Evolutionary conservation across 2,329 filamentous ascomycete genomes (phyloP).

Genomic region (Fusarium pseudograminearum): DNA sequence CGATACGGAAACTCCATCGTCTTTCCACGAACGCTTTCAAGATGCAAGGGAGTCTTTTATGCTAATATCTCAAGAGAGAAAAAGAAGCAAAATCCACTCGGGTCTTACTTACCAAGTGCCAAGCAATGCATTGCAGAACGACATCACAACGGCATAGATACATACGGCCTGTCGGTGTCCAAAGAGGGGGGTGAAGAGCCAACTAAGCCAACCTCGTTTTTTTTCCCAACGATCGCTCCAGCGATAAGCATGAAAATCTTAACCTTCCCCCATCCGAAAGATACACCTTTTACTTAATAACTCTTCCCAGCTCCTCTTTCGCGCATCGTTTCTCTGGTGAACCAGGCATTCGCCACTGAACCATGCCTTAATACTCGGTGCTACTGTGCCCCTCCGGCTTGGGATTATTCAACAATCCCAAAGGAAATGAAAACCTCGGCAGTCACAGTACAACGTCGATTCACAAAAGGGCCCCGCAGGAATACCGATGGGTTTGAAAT

Average conservation of each 20-base stretch:
- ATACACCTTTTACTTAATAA: slow-evolving; percentile 26
- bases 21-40: slow-evolving; percentile 20
- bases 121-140: slow-evolving; percentile 26
- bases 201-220: slow-evolving; percentile 23
- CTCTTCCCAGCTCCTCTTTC: slow-evolving; percentile 21
- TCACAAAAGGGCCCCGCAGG: slow-evolving; percentile 9
- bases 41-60: slow-evolving; percentile 15
- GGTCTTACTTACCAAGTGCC: slow-evolving; percentile 22
- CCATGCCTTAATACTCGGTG: slow-evolving; percentile 26
- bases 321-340: slow-evolving; percentile 34
- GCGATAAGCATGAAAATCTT: slow-evolving; percentile 29
- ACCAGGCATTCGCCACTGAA: slow-evolving; percentile 10
- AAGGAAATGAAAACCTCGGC: slow-evolving; percentile 3
- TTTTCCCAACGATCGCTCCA: slow-evolving; percentile 38
- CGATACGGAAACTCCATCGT: slow-evolving; percentile 17
- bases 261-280: slow-evolving; percentile 24
- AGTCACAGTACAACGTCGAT: slow-evolving; percentile 9
- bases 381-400: slow-evolving; percentile 26
- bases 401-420: slow-evolving; percentile 3
- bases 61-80: slow-evolving; percentile 4
- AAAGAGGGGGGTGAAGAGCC: background rate
- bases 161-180: background rate
- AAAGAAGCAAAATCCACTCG: slow-evolving; percentile 24
- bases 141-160: slow-evolving; percentile 24
- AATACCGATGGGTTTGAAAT: slow-evolving; percentile 4